phyloP scores from a whole-genome alignment of 2,329 filamentous ascomycete species.

The Saccharata proteae region DNA sequence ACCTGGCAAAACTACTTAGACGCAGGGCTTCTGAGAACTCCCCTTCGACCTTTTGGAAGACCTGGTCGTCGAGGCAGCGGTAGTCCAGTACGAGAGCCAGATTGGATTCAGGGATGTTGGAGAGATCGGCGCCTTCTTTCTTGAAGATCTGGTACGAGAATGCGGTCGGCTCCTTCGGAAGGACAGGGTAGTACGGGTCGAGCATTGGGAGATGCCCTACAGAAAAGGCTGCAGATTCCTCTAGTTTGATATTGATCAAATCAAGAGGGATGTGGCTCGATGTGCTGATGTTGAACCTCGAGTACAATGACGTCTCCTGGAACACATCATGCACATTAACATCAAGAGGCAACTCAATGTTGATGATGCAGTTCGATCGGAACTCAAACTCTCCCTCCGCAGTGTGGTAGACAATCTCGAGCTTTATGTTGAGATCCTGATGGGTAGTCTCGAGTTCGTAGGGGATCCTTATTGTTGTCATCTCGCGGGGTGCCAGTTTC shows the following conservation, averaged over 20 bases:
- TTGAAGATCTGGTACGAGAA: constrained; percentile 67
- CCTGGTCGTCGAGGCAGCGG: constrained; percentile 63
- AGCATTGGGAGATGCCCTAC: constrained; percentile 43
- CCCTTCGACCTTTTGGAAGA: constrained; percentile 37
- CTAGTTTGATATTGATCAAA: constrained; percentile 57
- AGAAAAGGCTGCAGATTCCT: constrained; percentile 57
- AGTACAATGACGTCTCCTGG: constrained; percentile 70
- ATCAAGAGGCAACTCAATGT: constrained; percentile 68
- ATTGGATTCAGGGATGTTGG: constrained; percentile 20
- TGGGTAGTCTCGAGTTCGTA: constrained; percentile 75
- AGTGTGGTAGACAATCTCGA: constrained; percentile 68
- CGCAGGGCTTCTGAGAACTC: constrained; percentile 36
- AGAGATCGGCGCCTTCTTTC: constrained; percentile 25
- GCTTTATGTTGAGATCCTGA: constrained; percentile 54
- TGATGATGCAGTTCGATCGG: constrained; percentile 49
- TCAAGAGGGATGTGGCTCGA: constrained; percentile 63
- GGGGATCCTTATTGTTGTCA: constrained; percentile 54
- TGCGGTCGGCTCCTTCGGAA: constrained; percentile 69
- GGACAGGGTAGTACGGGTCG: constrained; percentile 47
- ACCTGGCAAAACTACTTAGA: constrained; percentile 32
- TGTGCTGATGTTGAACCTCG: constrained; percentile 81
- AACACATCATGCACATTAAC: constrained; percentile 97
- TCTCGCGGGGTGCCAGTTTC: constrained; percentile 31
- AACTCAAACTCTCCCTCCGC: constrained; percentile 53
- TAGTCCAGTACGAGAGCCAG: constrained; percentile 64